These are phyloP conservation scores for Erythrophleum ivorense DNA, from an alignment of 331 rosid species.

Conservation along the genomic window DNA sequence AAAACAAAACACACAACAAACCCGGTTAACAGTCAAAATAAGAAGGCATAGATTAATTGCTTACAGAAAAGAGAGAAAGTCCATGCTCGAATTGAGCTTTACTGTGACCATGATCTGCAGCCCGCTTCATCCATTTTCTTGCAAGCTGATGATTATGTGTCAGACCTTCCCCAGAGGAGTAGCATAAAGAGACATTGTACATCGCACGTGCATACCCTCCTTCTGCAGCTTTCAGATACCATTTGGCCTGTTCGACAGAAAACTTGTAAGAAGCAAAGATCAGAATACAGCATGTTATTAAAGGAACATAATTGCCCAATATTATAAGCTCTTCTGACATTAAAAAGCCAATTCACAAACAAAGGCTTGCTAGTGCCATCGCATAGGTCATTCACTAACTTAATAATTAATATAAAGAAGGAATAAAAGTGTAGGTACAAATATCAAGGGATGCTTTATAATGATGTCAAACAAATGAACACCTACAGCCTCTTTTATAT, in stretches of 20 bases:
- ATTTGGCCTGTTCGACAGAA: slow-evolving; percentile 65
- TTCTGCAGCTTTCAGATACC: slow-evolving; percentile 92
- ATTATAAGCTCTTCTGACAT: neutral
- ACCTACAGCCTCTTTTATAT: slow-evolving; percentile 75
- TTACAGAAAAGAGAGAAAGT: slow-evolving; percentile 74
- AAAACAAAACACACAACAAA: too few relatives aligned
- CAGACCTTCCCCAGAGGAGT: slow-evolving; percentile 76
- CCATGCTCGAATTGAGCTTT: slow-evolving; percentile 96
- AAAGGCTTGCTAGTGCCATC: neutral
- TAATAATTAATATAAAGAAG: slow-evolving; percentile 1
- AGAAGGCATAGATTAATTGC: slow-evolving; percentile 31
- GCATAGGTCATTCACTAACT: neutral
- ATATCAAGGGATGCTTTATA: neutral
- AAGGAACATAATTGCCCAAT: slow-evolving; percentile 10
- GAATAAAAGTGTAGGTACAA: neutral
- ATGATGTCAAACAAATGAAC: slow-evolving; percentile 14
- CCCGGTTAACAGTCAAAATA: neutral
- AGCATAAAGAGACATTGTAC: slow-evolving; percentile 87
- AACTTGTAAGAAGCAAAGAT: slow-evolving; percentile 33
- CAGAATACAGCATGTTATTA: slow-evolving; percentile 12
- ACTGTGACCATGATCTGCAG: slow-evolving; percentile 84
- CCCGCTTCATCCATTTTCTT: slow-evolving; percentile 93
- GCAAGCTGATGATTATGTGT: slow-evolving; percentile 62
- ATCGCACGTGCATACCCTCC: slow-evolving; percentile 90
- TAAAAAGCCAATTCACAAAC: slow-evolving; percentile 20